Evolutionary conservation across 768 basidiomycete genomes (phyloP), one percentile per base, ranked within the genome.

Genomic region (Lentinula lateritia): DNA sequence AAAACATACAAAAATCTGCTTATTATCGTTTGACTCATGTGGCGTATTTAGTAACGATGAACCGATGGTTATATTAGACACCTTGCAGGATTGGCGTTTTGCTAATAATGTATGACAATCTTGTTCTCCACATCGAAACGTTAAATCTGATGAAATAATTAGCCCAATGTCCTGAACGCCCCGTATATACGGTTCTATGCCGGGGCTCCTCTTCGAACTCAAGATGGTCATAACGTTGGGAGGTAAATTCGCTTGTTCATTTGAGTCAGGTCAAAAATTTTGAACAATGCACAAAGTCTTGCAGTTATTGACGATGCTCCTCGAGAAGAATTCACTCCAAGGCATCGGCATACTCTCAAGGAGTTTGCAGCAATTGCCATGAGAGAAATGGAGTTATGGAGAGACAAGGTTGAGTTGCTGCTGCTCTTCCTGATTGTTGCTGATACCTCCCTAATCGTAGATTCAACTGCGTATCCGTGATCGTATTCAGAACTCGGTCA

Each of bases 361-460:
- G 95, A 97, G 72, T 97, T 97, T 68, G 95, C 95, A 61, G 93
- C 92, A 2, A 88, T 98, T 60, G 88, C 89, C 16, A 92, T 97
- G 89, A 85, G 95, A 39, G 95, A 98, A 72, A 86, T 98, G 87
- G 95, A 97, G 70, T 77, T 97, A 2, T 97, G 94, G 94, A 79
- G 89, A 62, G 95, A 97, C 72, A 96, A 97, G 80, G 91, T 90
- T 6, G 15, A 15, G 60, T 45, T 70, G 61, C 12, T 18, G 34
- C 12, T 39, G 20, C 5, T 34, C 39, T 2, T 23, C 36, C 13
- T 45, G 32, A 39, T 38, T 1, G 60, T 10, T 61, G 28, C 36
- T 48, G 20, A 13, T 35, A 61, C 15, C 45, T 23, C 13, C 28
- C 50, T 45, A 23, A 59, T 28, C 23, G 13, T 63, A 91, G 91